Conservation (phyloP, 768 basidiomycete species). For the Rhodotorula graminis region DNA sequence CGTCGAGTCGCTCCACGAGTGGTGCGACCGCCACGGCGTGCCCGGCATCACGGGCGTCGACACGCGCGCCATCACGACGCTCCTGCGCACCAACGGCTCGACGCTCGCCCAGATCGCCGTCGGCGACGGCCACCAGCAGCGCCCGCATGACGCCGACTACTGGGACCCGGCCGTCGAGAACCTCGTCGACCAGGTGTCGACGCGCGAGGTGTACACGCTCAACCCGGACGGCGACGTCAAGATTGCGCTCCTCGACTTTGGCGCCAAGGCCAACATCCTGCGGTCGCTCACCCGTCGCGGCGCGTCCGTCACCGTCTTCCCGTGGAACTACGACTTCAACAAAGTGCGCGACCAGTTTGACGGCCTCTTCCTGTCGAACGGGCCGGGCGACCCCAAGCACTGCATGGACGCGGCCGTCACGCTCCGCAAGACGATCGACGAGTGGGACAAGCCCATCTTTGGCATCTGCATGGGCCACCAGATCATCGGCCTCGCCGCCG, state of each 20-base stretch:
- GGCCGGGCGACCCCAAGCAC: slow-evolving; percentile 86
- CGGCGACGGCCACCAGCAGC: slow-evolving; percentile 62
- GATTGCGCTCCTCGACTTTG: slow-evolving; percentile 94
- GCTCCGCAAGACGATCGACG: slow-evolving; percentile 69
- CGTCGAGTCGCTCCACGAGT: slow-evolving; percentile 82
- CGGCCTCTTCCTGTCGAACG: slow-evolving; percentile 92
- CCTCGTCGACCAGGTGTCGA: slow-evolving; percentile 88
- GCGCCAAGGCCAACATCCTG: slow-evolving; percentile 93
- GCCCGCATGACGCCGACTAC: slow-evolving; percentile 66
- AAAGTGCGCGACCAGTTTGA: slow-evolving; percentile 81
- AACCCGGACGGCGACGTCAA: slow-evolving; percentile 82
- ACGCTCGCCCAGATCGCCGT: slow-evolving; percentile 87
- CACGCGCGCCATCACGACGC: slow-evolving; percentile 87
- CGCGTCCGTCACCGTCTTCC: slow-evolving; percentile 87
- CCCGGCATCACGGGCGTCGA: slow-evolving; percentile 96
- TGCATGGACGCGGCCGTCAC: slow-evolving; percentile 79
- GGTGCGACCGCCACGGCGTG: slow-evolving; percentile 84
- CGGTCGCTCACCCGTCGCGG: slow-evolving; percentile 85
- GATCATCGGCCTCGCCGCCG: slow-evolving; percentile 94
- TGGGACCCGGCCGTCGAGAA: slow-evolving; percentile 92
- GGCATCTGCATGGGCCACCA: slow-evolving; percentile 99
- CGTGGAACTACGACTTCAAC: slow-evolving; percentile 98
- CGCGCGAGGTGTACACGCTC: slow-evolving; percentile 72
- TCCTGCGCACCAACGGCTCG: slow-evolving; percentile 93
- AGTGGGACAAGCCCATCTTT: slow-evolving; percentile 91